Evolutionary conservation across 805 yeast genomes (phyloP).

Genomic region (Lipomyces japonicus): DNA sequence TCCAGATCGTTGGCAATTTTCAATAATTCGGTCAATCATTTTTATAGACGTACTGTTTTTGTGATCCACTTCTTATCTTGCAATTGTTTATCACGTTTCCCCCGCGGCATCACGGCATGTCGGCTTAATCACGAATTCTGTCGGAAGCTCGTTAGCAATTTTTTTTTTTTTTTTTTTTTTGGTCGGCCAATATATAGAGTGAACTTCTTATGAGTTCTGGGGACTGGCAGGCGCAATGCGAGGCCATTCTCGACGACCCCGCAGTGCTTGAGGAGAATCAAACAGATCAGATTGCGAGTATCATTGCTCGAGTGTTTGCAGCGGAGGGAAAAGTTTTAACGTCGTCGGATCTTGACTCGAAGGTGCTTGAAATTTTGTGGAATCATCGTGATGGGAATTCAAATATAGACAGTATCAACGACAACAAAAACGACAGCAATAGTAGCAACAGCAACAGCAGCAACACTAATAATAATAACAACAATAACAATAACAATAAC

Average conservation of each 20-base stretch:
- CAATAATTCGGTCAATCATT: too few species aligned
- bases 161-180: too few species aligned
- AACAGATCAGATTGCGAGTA: slow-evolving; percentile 16
- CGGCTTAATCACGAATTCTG: too few species aligned
- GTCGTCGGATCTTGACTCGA: slow-evolving; percentile 20
- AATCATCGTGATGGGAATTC: slow-evolving; percentile 15
- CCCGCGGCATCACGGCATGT: too few species aligned
- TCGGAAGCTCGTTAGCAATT: too few species aligned
- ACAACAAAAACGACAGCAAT: too few species aligned
- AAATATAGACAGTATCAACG: not conserved
- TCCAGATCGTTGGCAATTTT: too few species aligned
- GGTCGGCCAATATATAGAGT: too few species aligned
- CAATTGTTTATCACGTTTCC: too few species aligned
- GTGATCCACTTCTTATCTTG: too few species aligned
- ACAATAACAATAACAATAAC: not conserved
- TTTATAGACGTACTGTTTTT: too few species aligned
- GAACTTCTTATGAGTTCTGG: not conserved
- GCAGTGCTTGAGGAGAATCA: slow-evolving; percentile 23
- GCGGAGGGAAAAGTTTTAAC: slow-evolving; percentile 12
- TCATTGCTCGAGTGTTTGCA: slow-evolving; percentile 11
- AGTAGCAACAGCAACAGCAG: not conserved
- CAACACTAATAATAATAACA: too few species aligned
- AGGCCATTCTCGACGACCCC: slow-evolving; percentile 20
- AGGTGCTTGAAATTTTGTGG: slow-evolving; percentile 21
- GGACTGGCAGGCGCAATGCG: slow-evolving; percentile 10